Evolutionary conservation across 2,329 filamentous ascomycete species (phyloP).

Genomic region (Bipolaris oryzae): DNA sequence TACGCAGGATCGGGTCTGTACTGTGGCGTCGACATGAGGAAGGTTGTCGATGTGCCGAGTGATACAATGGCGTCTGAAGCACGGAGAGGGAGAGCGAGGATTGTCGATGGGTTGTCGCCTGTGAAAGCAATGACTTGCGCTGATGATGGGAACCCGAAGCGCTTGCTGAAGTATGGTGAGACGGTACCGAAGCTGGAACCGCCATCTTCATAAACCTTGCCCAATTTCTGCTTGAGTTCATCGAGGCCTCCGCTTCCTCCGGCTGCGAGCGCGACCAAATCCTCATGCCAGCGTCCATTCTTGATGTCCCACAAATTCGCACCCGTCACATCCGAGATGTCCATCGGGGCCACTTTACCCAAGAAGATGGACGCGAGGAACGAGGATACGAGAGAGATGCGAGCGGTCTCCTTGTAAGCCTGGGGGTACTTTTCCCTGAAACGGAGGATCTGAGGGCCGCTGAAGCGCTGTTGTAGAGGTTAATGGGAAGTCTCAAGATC

Average conservation of each 20-base stretch:
- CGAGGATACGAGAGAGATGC: slow-evolving; percentile 93
- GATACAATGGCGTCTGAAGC: slow-evolving; percentile 93
- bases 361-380: slow-evolving; percentile 92
- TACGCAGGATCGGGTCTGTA: slow-evolving; percentile 90
- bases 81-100: slow-evolving; percentile 84
- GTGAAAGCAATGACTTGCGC: slow-evolving; percentile 87
- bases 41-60: slow-evolving; percentile 92
- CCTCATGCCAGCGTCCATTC: slow-evolving; percentile 72
- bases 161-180: slow-evolving; percentile 75
- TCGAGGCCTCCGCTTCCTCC: slow-evolving; percentile 63
- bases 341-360: slow-evolving; percentile 83
- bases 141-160: slow-evolving; percentile 76
- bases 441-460: slow-evolving; percentile 92
- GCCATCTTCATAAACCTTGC: slow-evolving; percentile 78
- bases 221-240: slow-evolving; percentile 77
- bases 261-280: slow-evolving; percentile 76
- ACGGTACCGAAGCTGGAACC: slow-evolving; percentile 78
- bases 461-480: slow-evolving; percentile 74
- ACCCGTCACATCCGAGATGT: slow-evolving; percentile 92
- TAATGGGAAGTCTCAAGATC: not conserved
- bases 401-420: slow-evolving; percentile 77
- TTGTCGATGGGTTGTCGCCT: slow-evolving; percentile 94
- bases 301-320: slow-evolving; percentile 97
- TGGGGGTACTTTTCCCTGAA: slow-evolving; percentile 80
- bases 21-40: slow-evolving; percentile 93